Evolutionary conservation across 352 stramenopile genomes (phyloP), one percentile per base, ranked within the genome.

Genomic region (Phytophthora citrophthora): DNA sequence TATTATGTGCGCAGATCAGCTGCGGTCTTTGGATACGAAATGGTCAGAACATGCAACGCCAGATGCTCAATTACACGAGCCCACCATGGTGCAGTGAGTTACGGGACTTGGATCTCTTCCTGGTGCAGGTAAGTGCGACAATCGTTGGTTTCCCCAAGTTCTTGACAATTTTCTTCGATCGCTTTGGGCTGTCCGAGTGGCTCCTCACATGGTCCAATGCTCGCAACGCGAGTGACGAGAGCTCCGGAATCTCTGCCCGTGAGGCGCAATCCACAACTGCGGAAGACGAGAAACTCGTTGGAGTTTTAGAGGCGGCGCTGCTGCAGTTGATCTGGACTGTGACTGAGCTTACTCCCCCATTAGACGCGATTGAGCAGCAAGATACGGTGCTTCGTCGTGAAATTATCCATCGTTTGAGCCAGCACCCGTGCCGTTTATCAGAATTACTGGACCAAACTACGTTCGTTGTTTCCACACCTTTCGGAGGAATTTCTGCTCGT

Each of bases 1-100:
- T 93, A 26, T 62, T 92, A 15, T 88, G 82, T 57, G 80, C 86
- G 3, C 88, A 95, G 18, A 88, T 95, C 31, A 79, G 88, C 54
- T 88, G 79, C 40, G 84, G 85, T 3, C 47, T 95, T 8, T 95
- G 88, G 88, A 91, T 95, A 26, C 86, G 88, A 46, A 95, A 95
- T 59, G 88, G 88, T 0, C 84, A 93, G 51, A 89, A 83, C 36
- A 91, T 95, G 84, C 72, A 91, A 50, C 86, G 84, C 7, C 88
- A 95, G 41, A 77, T 91, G 73, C 61, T 91, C 6, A 89, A 91
- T 31, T 95, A 95, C 59, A 88, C 79, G 4, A 91, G 80, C 27
- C 80, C 84, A 7, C 80, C 84, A 3, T 87, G 86, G 72, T 91
- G 84, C 48, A 83, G 74, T 16, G 81, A 91, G 38, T 64, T 93